Base-by-base conservation (phyloP, 495 filamentous ascomycete genomes). In the Niebla homalea region DNA sequence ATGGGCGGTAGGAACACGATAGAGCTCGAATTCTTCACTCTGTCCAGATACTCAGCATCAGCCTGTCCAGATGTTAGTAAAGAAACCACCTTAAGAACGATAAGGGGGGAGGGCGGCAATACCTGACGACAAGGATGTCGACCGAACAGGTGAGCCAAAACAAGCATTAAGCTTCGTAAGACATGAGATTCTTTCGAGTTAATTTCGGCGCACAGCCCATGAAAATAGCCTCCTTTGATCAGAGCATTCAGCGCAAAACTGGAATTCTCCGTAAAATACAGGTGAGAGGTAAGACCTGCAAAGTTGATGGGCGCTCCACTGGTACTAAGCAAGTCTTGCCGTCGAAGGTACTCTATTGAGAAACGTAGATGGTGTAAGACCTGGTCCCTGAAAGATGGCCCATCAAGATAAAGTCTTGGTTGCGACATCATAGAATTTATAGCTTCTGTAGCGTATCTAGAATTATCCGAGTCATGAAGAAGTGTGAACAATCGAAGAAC, bases 281-380 rank as follows among this genome's bases (percentile, higher is more conserved):
- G 68, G 63, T 87, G 84, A 5, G 74, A 73, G 4, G 85, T 70
- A 22, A 73, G 64, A 1, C 76, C 75, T 0, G 84, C 75, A 56
- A 88, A 86, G 56, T 87, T 85, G 16, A 84, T 62, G 0, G 85
- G 83, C 14, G 60, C 69, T 20, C 84, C 85, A 10, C 59, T 57
- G 10, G 67, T 50, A 19, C 72, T 76, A 20, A 89, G 67, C 1
- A 89, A 72, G 26, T 72, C 60, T 53, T 87, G 79, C 12, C 83
- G 68, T 25, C 83, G 74, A 6, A 88, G 74, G 55, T 87, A 89
- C 50, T 89, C 85, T 39, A 89, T 84, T 0, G 84, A 87, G 53
- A 88, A 89, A 11, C 85, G 70, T 7, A 89, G 62, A 59, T 88
- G 83, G 55, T 89, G 84, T 0, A 84, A 69, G 0, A 87, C 75